Conservation (phyloP, 495 filamentous ascomycete genomes). For the Parathielavia appendiculata region DNA sequence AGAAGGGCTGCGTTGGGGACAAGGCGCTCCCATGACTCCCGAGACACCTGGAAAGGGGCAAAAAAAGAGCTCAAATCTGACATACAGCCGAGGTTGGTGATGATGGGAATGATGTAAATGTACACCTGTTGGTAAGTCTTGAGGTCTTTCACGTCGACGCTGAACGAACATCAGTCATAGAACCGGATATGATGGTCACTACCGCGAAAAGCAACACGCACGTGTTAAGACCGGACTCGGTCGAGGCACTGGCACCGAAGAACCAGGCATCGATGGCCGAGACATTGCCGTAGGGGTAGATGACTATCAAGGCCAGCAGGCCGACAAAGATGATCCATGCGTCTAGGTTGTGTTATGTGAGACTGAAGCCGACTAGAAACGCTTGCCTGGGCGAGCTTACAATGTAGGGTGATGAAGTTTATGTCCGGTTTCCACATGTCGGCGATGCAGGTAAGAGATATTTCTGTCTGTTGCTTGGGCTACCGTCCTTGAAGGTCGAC, state of each 20-base stretch:
- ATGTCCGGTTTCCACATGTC: conserved; percentile 8
- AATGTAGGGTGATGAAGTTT: conserved; percentile 10
- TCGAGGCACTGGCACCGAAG: conserved; percentile 41
- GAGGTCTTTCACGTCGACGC: conserved; percentile 59
- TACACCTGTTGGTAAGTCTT: conserved; percentile 61
- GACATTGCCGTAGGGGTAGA: conserved; percentile 41
- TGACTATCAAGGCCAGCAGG: conserved; percentile 33
- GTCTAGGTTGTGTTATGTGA: conserved; percentile 22
- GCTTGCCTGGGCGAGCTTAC: background rate
- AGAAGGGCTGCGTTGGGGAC: no score
- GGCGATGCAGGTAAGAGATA: background rate
- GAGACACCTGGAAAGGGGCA: no score
- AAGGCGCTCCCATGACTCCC: no score
- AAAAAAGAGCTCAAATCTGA: no score
- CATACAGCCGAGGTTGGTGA: conserved; percentile 74
- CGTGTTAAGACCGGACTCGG: conserved; percentile 43
- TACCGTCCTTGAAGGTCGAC: no score
- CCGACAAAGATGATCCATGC: conserved; percentile 36
- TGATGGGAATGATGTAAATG: conserved; percentile 54
- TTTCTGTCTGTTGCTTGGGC: no score
- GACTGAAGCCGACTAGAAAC: background rate
- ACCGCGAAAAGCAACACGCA: conserved; percentile 17
- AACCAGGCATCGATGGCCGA: conserved; percentile 41
- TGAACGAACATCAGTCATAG: background rate
- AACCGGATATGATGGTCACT: no score